Evolutionary conservation across 2,329 filamentous ascomycete genomes (phyloP).

Genomic region (Beauveria pseudobassiana): DNA sequence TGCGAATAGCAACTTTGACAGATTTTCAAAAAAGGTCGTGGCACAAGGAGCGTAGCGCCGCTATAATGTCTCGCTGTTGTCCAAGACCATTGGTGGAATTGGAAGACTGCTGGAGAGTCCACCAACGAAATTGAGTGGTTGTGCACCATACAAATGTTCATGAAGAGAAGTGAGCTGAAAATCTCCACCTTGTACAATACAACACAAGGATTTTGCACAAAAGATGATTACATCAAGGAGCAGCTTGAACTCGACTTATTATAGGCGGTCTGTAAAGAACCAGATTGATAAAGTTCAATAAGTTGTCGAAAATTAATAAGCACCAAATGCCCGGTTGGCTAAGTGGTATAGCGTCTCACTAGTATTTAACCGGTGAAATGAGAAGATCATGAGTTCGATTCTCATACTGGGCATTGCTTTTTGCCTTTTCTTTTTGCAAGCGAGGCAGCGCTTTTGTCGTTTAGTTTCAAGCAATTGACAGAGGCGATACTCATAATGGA

Average conservation of each 20-base stretch:
- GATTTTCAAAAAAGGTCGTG: background rate
- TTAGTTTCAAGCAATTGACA: background rate
- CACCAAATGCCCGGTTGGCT: constrained; percentile 5
- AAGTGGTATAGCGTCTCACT: constrained; percentile 2
- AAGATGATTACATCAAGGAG: background rate
- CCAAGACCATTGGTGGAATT: background rate
- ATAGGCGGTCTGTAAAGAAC: too few species aligned
- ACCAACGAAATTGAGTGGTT: too few species aligned
- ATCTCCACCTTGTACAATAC: too few species aligned
- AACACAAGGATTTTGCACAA: background rate
- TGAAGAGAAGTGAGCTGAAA: too few species aligned
- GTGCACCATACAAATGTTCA: too few species aligned
- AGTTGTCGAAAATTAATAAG: background rate
- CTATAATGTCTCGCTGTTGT: background rate
- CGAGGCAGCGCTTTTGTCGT: background rate
- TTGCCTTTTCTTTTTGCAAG: background rate
- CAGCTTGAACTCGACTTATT: background rate
- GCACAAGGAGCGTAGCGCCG: background rate
- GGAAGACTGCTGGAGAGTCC: too few species aligned
- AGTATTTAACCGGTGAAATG: background rate
- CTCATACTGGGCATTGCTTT: constrained; percentile 7
- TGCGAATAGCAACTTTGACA: background rate
- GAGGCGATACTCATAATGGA: too few species aligned
- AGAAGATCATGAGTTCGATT: constrained; percentile 12
- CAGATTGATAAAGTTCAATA: background rate